phyloP scores from a whole-genome alignment of 306 rosid species.

The Glycine soja region DNA sequence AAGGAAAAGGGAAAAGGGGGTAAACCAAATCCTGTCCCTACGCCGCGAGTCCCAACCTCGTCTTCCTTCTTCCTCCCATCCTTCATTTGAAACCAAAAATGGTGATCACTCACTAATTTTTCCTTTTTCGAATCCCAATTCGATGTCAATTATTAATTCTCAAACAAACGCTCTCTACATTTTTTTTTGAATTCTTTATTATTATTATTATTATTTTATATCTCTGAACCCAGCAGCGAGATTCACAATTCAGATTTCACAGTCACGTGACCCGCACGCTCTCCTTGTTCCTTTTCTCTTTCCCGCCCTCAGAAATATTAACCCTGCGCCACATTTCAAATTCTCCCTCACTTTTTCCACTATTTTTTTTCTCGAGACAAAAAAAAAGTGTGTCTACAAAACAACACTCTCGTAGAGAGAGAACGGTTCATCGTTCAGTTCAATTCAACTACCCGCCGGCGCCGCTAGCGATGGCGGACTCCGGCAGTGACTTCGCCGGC shows the following conservation, averaged over 20 bases:
- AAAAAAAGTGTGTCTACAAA: constrained; percentile 22
- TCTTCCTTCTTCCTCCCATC: not conserved
- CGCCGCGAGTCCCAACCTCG: not conserved
- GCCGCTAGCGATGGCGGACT: constrained; percentile 49
- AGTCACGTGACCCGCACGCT: constrained; percentile 47
- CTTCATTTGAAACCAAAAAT: not conserved
- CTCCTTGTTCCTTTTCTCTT: not conserved
- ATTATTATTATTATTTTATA: not conserved
- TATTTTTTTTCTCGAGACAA: constrained; percentile 14
- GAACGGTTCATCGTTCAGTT: not conserved
- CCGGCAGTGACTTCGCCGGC: constrained; percentile 51
- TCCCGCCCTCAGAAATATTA: constrained; percentile 47
- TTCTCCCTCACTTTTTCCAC: constrained; percentile 32
- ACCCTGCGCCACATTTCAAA: constrained; percentile 39
- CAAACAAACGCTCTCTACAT: not conserved
- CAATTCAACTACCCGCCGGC: too few species aligned
- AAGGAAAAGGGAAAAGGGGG: not conserved
- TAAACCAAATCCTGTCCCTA: not conserved
- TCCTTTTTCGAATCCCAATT: not conserved
- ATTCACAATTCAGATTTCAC: not conserved
- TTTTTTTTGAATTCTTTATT: not conserved
- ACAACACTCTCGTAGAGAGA: not conserved
- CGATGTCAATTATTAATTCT: not conserved
- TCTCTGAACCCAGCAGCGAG: too few species aligned
- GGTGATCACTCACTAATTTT: not conserved